Conservation (phyloP, 2,329 filamentous ascomycete genomes). For the Pseudogymnoascus verrucosus region DNA sequence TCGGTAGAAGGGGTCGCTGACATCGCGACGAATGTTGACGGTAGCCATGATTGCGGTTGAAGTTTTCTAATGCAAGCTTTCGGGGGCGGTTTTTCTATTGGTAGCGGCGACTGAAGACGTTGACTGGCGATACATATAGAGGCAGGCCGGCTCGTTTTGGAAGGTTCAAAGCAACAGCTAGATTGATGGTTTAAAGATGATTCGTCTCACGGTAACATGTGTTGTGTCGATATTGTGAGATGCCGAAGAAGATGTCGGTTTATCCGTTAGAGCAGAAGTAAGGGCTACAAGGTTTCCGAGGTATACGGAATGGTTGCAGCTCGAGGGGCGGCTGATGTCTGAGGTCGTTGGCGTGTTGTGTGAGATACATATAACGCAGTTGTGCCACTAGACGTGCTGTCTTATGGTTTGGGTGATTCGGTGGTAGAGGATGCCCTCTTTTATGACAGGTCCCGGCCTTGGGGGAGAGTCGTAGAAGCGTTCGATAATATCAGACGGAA, state of each 20-base stretch:
- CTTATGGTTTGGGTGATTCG: constrained; percentile 21
- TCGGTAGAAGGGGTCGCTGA: constrained; percentile 97
- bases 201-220: constrained; percentile 7
- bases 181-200: constrained; percentile 1
- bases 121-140: constrained; percentile 6
- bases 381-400: constrained; percentile 28
- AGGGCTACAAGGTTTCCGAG: constrained; percentile 86
- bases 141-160: background rate
- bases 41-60: constrained; percentile 72
- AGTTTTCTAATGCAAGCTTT: constrained; percentile 4
- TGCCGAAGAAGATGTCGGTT: constrained; percentile 30
- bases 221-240: constrained; percentile 12
- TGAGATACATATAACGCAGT: constrained; percentile 33
- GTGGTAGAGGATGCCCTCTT: constrained; percentile 20
- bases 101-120: constrained; percentile 1
- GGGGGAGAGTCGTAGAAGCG: constrained; percentile 9
- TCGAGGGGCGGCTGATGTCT: constrained; percentile 88
- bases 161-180: background rate
- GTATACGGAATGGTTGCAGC: constrained; percentile 96
- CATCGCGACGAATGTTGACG: constrained; percentile 97
- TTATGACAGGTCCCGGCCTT: constrained; percentile 5
- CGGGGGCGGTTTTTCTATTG: background rate
- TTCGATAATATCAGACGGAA: constrained; percentile 10
- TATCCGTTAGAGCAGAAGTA: constrained; percentile 91
- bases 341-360: constrained; percentile 69